Base-by-base conservation (phyloP, 768 basidiomycete species). In the Mycena pura region DNA sequence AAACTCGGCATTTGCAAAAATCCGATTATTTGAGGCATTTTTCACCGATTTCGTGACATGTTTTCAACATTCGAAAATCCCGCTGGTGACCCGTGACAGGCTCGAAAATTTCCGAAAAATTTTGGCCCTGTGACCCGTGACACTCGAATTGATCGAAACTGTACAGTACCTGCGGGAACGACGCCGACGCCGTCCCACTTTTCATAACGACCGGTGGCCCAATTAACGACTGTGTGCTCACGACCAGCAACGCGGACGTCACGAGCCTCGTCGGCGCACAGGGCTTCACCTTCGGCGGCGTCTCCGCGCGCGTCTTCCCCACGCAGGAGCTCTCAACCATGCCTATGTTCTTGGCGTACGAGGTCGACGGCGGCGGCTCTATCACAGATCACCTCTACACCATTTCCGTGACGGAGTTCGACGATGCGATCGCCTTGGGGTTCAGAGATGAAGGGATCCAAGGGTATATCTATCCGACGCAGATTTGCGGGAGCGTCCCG, bases 401-500 rank as follows among this genome's bases (percentile, higher is more conserved):
- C 19, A 45, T 31, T 17, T 55, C 53, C n/a, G n/a, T 29, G 31
- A 44, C 53, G 3, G 53, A 55, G 17, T 31, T 41, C 9, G 24
- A 19, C 8, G 8, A 21, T 11, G 43, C 32, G 44, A 14, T 46
- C 24, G 21, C 45, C 34, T 28, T 11, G 15, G 41, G 53, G 31
- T 55, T 34, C 9, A 44, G 44, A 3, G 40, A 25, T 15, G 52
- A 22, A 9, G 43, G 31, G 4, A 45, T 39, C n/a, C 38, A 56
- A 11, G 32, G 32, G 32, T 46, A 14, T 24, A 21, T 55, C 21
- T 45, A 54, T 24, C 41, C 41, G 29, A 27, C 54, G 24, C 32
- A 55, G 44, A 46, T 55, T 28, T 45, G 43, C 24, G 43, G 43
- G 19, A 47, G 54, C 32, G 29, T 55, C 43, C 53, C 53, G 22